Base-by-base conservation (phyloP, 208 protist species). In the Crithidia thermophila region DNA sequence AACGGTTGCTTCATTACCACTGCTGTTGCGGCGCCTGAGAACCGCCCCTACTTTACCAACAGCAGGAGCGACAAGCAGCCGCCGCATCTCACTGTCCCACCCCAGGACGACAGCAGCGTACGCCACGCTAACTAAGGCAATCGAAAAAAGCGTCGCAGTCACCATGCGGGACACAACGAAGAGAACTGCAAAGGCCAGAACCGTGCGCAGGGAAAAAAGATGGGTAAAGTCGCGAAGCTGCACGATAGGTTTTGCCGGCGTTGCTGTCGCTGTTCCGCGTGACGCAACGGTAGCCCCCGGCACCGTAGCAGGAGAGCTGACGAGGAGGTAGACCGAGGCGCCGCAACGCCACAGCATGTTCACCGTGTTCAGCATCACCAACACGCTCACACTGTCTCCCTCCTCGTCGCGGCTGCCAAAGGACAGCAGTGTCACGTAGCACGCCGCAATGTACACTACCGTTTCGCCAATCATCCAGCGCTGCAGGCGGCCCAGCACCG, bases 321-420 rank as follows among this genome's bases (percentile, higher is more conserved):
- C 45, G 11, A 89, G n/a, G 31, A 89, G 25, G 52, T 73, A 75
- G 14, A 84, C 6, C 11, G 79, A 71, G 20, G 62, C 47, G 2
- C 60, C 58, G 58, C 81, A 81, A 37, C 87, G 75, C 55, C 74
- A 65, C 16, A 79, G 45, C 57, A 80, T 84, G 57, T 82, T 87
- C 11, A 45, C 37, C 20, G 73, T 52, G 59, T 90, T 89, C 59
- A 85, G 49, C 20, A 80, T 40, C 50, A 93, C 78, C 25, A 93
- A 66, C 43, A 71, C 45, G 36, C 61, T 60, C 30, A 68, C 51
- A 49, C 65, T 74, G 16, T 66, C 64, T 20, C 65, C 69, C 20
- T 68, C 9, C 8, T 31, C 42, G 39, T 63, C 67, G 9, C 33
- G 18, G 34, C 25, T 39, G 33, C 49, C 52, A 37, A 61, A 53